Evolutionary conservation across 768 basidiomycete species (phyloP), one percentile per base, ranked within the genome.

Genomic region (Tulasnella sp.): DNA sequence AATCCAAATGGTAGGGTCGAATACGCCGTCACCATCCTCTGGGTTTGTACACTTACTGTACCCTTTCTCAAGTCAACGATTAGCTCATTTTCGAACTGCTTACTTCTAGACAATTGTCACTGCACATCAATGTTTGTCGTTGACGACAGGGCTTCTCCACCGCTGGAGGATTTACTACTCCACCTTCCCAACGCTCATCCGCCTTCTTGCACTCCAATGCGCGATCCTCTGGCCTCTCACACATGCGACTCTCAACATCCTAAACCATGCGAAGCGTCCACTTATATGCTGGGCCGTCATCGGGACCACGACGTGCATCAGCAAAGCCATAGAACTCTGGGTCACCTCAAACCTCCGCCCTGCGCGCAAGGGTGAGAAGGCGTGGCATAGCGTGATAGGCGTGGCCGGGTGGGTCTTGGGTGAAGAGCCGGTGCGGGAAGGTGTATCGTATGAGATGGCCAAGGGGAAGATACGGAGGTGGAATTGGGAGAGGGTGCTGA

Each of bases 211-310:
- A 0, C 76, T 98, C 0, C 95, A 97, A 69, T 38, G 34, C 7
- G 88, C 89, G 17, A 93, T 98, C 61, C 97, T 94, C 73, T 97
- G 93, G 93, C 90, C 91, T 1, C 85, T 89, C 3, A 96, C 93
- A 3, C 87, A 90, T 64, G 71, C 90, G 41, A 94, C 90, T 1
- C 81, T 95, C 30, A 79, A 76, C 55, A 72, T 92, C 51, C 76
- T 97, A 47, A 83, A 84, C 29, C 76, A 82, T 56, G 77, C 78
- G 17, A 75, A 74, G 32, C 80, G 92, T 8, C 90, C 92, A 0
- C 83, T 89, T n/a, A 73, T 86, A 3, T 85, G 82, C 52, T 98
- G 95, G 95, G 85, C 90, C 3, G 79, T 85, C 10, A 87, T 97
- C 50, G 93, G 48, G 9, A 42, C 49, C 5, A 52, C 23, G 4